Evolutionary conservation across 2,329 filamentous ascomycete species (phyloP).

Genomic region (Fusarium poae): DNA sequence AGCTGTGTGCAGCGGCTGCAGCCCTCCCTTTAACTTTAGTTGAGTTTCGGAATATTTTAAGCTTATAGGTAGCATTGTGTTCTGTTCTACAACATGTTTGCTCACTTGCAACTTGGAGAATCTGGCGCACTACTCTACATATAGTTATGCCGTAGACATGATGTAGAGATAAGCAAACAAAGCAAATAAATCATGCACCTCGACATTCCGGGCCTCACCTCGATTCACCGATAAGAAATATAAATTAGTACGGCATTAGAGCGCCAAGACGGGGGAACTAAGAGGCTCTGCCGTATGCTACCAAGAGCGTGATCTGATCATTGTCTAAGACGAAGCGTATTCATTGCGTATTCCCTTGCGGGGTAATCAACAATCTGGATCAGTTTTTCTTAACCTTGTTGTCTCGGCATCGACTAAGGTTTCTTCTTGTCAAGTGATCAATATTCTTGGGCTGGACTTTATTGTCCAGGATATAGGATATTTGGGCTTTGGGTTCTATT

Average conservation of each 20-base stretch:
- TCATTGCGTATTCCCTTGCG: conserved; percentile 14
- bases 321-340: conserved; percentile 7
- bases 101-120: not conserved
- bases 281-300: conserved; percentile 4
- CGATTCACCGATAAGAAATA: conserved; percentile 27
- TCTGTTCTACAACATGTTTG: not conserved
- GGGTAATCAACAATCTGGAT: conserved; percentile 10
- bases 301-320: conserved; percentile 21
- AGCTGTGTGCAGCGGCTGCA: not conserved
- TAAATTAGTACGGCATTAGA: conserved; percentile 4
- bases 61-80: not conserved
- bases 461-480: conserved; percentile 12
- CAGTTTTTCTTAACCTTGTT: conserved; percentile 6
- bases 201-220: conserved; percentile 31
- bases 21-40: not conserved
- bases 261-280: conserved; percentile 22
- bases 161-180: not conserved
- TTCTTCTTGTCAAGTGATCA: conserved; percentile 27
- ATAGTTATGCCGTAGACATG: not conserved
- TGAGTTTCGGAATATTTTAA: not conserved
- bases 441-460: conserved; percentile 4
- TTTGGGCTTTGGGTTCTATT: conserved; percentile 5
- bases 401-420: conserved; percentile 8
- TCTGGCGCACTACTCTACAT: not conserved
- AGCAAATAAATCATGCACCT: not conserved